Conservation (phyloP, 1,284 basidiomycete species). For the Tilletia setariae region DNA sequence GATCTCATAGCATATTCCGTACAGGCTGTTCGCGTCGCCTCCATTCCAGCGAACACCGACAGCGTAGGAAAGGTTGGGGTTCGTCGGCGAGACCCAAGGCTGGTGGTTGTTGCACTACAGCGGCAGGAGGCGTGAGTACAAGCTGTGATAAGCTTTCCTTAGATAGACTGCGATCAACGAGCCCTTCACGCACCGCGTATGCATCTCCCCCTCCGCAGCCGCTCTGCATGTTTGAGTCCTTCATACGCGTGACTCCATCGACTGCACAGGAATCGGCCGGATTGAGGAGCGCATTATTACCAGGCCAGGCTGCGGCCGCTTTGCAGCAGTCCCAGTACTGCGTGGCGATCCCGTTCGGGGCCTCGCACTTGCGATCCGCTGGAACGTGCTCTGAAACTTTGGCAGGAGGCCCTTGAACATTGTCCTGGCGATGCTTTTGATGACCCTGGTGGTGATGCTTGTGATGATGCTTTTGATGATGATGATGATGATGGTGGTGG, state of each 20-base stretch:
- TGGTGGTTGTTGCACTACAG: background rate
- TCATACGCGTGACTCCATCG: background rate
- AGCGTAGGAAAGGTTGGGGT: background rate
- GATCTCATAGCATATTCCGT: background rate
- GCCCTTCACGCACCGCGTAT: background rate
- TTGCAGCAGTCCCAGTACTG: constrained; percentile 15
- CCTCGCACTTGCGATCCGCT: too few relatives aligned
- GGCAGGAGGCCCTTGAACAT: too few relatives aligned
- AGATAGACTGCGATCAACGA: background rate
- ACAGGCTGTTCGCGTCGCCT: background rate
- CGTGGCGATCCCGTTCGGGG: too few relatives aligned
- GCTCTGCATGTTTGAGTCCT: background rate
- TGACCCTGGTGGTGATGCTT: too few relatives aligned
- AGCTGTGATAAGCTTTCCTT: background rate
- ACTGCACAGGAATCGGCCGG: background rate
- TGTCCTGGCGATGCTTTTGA: too few relatives aligned
- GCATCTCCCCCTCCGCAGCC: background rate
- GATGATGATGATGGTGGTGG: too few relatives aligned
- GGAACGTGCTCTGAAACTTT: too few relatives aligned
- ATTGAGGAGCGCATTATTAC: background rate
- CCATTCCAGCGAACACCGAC: background rate
- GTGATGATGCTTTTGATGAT: too few relatives aligned
- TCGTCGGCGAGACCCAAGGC: background rate
- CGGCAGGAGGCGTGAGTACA: background rate
- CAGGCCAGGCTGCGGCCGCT: background rate